These are phyloP conservation scores for Mortierella sp. DNA, from an alignment of 371 early-diverging fungal species.

Conservation along the genomic window DNA sequence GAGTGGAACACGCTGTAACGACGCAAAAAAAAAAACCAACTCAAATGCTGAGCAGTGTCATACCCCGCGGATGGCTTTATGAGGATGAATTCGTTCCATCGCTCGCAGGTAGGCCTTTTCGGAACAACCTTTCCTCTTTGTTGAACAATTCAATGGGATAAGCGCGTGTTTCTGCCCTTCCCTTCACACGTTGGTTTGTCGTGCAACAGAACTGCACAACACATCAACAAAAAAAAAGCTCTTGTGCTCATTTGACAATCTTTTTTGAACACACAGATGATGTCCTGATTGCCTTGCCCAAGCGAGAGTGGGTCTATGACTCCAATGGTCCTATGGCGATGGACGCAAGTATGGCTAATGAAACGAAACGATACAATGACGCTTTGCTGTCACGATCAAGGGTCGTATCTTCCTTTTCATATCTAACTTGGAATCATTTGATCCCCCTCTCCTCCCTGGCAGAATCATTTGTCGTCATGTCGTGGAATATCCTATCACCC, in stretches of 20 bases:
- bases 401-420: too few relatives aligned
- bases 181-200: conserved; percentile 3
- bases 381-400: too few relatives aligned
- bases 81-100: conserved; percentile 38
- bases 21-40: conserved; percentile 29
- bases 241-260: neutral
- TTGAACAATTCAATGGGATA: neutral
- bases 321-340: conserved; percentile 39
- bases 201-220: too few relatives aligned
- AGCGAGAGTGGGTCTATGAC: conserved; percentile 49
- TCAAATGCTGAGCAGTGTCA: conserved; percentile 49
- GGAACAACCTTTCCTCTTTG: neutral
- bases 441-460: neutral
- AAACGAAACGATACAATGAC: neutral
- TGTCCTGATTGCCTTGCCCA: conserved; percentile 42
- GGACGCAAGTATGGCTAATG: conserved; percentile 40
- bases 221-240: too few relatives aligned
- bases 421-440: neutral
- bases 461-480: conserved; percentile 54
- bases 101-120: conserved; percentile 27
- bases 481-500: conserved; percentile 54
- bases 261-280: conserved; percentile 21
- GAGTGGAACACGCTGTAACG: conserved; percentile 34
- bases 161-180: conserved; percentile 13
- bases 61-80: conserved; percentile 52